Percentiles rank a stretch among this genome's conserved stretches.
Conservation (phyloP, 2,329 filamentous ascomycete species). For the Phyllosticta ampelicida region DNA sequence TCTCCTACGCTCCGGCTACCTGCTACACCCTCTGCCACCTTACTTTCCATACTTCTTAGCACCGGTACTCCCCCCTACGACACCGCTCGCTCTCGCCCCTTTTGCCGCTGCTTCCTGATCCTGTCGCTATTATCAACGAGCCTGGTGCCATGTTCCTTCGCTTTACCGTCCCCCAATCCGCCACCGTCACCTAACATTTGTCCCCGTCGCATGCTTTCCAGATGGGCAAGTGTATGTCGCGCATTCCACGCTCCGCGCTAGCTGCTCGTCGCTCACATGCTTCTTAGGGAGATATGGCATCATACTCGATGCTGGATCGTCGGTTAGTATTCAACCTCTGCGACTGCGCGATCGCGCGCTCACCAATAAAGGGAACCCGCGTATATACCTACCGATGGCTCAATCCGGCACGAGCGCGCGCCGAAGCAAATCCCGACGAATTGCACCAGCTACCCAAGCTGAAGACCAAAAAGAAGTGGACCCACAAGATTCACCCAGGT, state of each 20-base stretch:
- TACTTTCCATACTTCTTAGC: background rate
- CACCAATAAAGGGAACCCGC: constrained; percentile 56
- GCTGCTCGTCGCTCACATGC: constrained; percentile 4
- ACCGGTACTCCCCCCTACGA: no score
- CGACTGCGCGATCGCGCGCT: background rate
- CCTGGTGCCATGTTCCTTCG: constrained; percentile 11
- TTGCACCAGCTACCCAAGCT: constrained; percentile 65
- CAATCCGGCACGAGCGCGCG: constrained; percentile 57
- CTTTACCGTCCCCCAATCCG: background rate
- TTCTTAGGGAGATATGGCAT: constrained; percentile 65
- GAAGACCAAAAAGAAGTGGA: constrained; percentile 76
- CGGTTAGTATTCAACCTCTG: constrained; percentile 38
- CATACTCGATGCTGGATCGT: constrained; percentile 94
- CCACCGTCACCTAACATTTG: constrained; percentile 1
- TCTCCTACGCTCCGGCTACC: background rate
- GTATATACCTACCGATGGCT: constrained; percentile 93
- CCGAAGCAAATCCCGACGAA: constrained; percentile 48
- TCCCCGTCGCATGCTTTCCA: constrained; percentile 1
- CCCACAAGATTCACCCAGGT: constrained; percentile 89
- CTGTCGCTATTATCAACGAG: background rate
- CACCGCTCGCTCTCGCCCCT: constrained; percentile 6
- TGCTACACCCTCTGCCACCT: background rate
- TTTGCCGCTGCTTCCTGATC: background rate
- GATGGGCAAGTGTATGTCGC: constrained; percentile 34
- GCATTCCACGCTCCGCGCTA: constrained; percentile 10